phyloP scores from a whole-genome alignment of 768 basidiomycete species.

The Mycena kentingensis region DNA sequence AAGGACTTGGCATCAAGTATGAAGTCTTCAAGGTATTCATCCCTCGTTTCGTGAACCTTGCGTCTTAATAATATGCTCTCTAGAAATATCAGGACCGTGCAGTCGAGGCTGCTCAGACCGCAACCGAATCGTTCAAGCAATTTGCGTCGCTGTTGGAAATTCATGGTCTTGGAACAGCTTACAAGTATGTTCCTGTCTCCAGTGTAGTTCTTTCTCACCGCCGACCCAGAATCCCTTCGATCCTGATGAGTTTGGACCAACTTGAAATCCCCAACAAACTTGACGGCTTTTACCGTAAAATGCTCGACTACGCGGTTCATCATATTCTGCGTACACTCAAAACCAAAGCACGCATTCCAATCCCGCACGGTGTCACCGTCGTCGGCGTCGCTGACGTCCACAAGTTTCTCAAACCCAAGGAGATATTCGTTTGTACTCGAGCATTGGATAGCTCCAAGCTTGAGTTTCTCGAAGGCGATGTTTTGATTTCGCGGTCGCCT shows the following conservation, averaged over 20 bases:
- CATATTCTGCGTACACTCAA: conserved; percentile 71
- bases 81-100: conserved; percentile 52
- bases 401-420: conserved; percentile 47
- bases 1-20: conserved; percentile 59
- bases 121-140: conserved; percentile 42
- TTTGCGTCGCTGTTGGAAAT: conserved; percentile 55
- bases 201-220: too few relatives aligned
- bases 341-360: conserved; percentile 65
- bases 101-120: conserved; percentile 46
- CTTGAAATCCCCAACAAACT: conserved; percentile 42
- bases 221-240: conserved; percentile 45
- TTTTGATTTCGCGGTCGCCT: conserved; percentile 64
- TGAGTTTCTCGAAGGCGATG: conserved; percentile 53
- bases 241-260: conserved; percentile 52
- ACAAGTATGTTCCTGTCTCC: conserved; percentile 20
- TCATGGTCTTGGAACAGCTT: conserved; percentile 60
- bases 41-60: not conserved
- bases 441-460: conserved; percentile 36
- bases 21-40: conserved; percentile 46
- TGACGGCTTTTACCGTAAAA: conserved; percentile 52
- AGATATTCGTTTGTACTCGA: conserved; percentile 65
- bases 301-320: conserved; percentile 56
- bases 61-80: not conserved
- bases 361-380: conserved; percentile 63
- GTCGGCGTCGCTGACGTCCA: conserved; percentile 75